A percentile compares a stretch with the other conserved stretches of the same genome.
Evolutionary conservation across 202 grass and related monocot genomes (phyloP).

Genomic region (Hordeum pubiflorum): DNA sequence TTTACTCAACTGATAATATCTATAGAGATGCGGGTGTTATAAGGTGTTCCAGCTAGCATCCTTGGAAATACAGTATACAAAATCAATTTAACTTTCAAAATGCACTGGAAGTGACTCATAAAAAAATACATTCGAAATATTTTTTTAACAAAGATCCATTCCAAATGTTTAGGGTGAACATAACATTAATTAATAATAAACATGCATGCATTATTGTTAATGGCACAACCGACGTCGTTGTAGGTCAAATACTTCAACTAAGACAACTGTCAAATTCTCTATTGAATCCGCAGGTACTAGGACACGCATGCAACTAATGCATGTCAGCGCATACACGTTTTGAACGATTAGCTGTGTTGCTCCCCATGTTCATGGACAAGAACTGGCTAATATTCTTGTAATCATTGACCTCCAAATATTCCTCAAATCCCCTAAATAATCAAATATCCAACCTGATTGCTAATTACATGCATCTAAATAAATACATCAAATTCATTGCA

Average conservation of each 20-base stretch:
- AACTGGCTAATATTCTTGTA: neutral
- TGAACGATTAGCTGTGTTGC: neutral
- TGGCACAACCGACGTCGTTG: neutral
- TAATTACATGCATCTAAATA: conserved; percentile 2
- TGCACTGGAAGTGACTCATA: too few relatives aligned
- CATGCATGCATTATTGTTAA: neutral
- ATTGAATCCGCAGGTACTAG: neutral
- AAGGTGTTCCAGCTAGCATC: too few relatives aligned
- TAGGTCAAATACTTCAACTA: neutral
- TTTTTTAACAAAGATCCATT: neutral
- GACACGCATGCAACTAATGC: neutral
- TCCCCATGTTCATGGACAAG: conserved; percentile 24
- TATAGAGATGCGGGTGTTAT: too few relatives aligned
- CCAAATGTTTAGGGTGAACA: neutral
- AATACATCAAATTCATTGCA: neutral
- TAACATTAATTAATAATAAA: neutral
- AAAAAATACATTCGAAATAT: too few relatives aligned
- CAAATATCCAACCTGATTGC: too few relatives aligned
- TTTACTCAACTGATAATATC: too few relatives aligned
- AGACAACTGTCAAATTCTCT: neutral
- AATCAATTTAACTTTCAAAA: too few relatives aligned
- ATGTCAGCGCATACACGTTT: neutral
- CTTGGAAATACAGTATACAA: too few relatives aligned
- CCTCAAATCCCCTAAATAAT: neutral
- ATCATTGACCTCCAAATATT: conserved; percentile 18